phyloP scores from a whole-genome alignment of 257 asterid species.

The Solanum piurae region DNA sequence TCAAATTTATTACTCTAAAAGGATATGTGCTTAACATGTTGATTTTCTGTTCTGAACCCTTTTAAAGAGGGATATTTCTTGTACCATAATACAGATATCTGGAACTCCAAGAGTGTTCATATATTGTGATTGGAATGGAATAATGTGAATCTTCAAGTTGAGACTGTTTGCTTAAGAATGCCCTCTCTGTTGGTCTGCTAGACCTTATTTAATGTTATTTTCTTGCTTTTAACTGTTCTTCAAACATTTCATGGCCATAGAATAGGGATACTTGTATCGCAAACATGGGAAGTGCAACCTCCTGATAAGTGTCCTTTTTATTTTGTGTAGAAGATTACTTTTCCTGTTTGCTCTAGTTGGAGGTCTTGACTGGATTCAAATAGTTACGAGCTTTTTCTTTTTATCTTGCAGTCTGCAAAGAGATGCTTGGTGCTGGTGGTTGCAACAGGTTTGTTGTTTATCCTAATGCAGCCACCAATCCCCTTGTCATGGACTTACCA shows the following conservation, averaged over 20 bases:
- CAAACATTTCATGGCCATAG: not conserved
- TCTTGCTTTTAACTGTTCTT: not conserved
- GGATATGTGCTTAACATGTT: not conserved
- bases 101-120: not conserved
- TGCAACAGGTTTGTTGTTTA: conserved; percentile 74
- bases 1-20: not conserved
- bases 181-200: not conserved
- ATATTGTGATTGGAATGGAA: not conserved
- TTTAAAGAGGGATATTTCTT: not conserved
- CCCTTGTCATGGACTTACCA: conserved; percentile 78
- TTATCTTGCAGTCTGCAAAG: conserved; percentile 69
- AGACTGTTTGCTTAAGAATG: not conserved
- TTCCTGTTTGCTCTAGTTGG: not conserved
- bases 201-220: not conserved
- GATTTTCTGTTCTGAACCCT: not conserved
- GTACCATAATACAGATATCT: not conserved
- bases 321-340: not conserved
- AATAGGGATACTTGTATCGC: not conserved
- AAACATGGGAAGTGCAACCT: not conserved
- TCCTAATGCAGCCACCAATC: conserved; percentile 89
- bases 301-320: not conserved
- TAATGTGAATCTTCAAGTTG: not conserved
- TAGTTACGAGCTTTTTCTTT: not conserved
- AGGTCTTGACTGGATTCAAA: not conserved
- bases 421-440: conserved; percentile 79